Evolutionary conservation across 495 filamentous ascomycete species (phyloP).

Genomic region (Lepraria neglecta): DNA sequence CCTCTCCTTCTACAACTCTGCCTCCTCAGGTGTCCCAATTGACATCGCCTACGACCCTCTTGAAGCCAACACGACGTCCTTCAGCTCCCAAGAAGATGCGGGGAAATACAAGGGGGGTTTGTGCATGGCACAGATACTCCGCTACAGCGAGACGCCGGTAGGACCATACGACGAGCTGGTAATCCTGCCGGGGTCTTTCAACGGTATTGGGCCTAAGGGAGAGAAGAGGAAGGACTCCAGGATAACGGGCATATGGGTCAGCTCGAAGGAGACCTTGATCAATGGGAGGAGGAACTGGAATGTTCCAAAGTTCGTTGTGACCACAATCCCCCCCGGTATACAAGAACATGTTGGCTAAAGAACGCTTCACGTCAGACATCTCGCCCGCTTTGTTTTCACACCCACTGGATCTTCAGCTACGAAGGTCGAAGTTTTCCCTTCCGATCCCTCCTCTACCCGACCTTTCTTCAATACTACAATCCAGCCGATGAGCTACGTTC

Average conservation of each 20-base stretch:
- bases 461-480: constrained; percentile 43
- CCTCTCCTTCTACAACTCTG: constrained; percentile 34
- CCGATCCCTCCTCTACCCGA: constrained; percentile 30
- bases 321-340: too few species aligned
- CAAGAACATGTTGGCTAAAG: too few species aligned
- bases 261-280: constrained; percentile 41
- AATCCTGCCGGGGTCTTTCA: constrained; percentile 41
- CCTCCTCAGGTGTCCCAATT: constrained; percentile 26
- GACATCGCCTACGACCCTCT: constrained; percentile 38
- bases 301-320: constrained; percentile 38
- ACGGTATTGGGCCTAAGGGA: constrained; percentile 27
- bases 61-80: constrained; percentile 33
- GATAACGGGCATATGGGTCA: constrained; percentile 47
- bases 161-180: constrained; percentile 48
- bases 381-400: constrained; percentile 46
- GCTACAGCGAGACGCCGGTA: constrained; percentile 45
- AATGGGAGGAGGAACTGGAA: constrained; percentile 49
- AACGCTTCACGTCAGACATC: constrained; percentile 28
- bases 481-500: constrained; percentile 36
- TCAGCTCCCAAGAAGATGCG: constrained; percentile 25
- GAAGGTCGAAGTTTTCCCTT: constrained; percentile 41
- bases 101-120: constrained; percentile 40
- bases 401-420: constrained; percentile 26
- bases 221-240: constrained; percentile 29
- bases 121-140: constrained; percentile 42